Evolutionary conservation across 2,329 filamentous ascomycete species (phyloP), one percentile per base, ranked within the genome.

Genomic region (Trichoderma cornu-damae): DNA sequence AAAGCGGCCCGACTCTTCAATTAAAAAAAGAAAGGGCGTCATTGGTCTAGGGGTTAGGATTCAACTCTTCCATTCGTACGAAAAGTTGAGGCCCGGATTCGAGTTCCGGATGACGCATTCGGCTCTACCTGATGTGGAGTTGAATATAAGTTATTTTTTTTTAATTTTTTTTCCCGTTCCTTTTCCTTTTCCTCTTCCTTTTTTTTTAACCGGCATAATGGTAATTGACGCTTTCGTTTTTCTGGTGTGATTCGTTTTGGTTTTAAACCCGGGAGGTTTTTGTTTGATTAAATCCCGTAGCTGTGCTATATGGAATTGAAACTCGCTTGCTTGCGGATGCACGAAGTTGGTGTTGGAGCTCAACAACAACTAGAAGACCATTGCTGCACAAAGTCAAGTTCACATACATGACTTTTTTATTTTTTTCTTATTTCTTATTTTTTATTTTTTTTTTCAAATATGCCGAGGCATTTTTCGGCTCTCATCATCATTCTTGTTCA

Each of bases 41-140:
- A 61, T 64, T 64, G 62, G 62, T 64, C 62, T 64, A 64, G 61
- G 61, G 62, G 62, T 64, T 64, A 64, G 62, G 62, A 64, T 64
- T 64, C 62, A 64, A 64, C 62, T 64, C 62, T 64, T 64, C 62
- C 62, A 58, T 58, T 51, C 11, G 40, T 44, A 58, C 18, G 56
- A 38, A 63, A 64, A 64, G 62, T 64, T 64, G 62, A 64, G 62
- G 65, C 64, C 61, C 62, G 62, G 62, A 64, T 64, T 64, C 62
- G 62, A 64, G 60, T 64, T 64, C 62, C 62, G 62, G 62, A 64
- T 61, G 62, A 64, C 61, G 62, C 62, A 64, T 16, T n/a, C 43
- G n/a, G 1, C 11, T 9, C 34, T 18, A n/a, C n/a, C 34, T 18
- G 22, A 14, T 14, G 2, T 3, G n/a, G 22, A n/a, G 8, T 28